Base-by-base conservation (phyloP, 257 asterid genomes). In the Solanum pennellii region DNA sequence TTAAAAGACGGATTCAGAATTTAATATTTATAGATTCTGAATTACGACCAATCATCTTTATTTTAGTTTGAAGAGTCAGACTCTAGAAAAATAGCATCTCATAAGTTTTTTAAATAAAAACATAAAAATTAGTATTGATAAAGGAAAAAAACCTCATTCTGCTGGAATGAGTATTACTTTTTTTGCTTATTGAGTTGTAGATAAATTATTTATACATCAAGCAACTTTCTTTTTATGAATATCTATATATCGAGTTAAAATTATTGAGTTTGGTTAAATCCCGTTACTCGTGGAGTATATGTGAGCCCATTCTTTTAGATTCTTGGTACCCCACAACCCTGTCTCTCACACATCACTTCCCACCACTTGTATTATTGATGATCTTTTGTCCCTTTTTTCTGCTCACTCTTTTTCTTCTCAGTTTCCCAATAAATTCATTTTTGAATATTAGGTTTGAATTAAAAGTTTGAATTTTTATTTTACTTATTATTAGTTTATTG, bases 291-390 rank as follows among this genome's bases (percentile, higher is more conserved):
- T 9, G 2, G 3, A 9, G 7, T 11, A n/a, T n/a, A 62, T 74
- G 31, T 29, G 68, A 18, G 6, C 85, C 85, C 62, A 45, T 80
- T 27, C 18, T 80, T 60, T 65, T 75, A 87, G 88, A 87, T 89
- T 88, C 88, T 89, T 86, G 85, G 29, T 87, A 75, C 74, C 91
- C 91, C 91, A 84, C 89, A 66, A 16, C 80, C 82, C 37, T 65
- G 75, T 59, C 84, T 47, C 15, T 37, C 59, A 85, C 88, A 89
- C 60, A 49, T 85, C 88, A 16, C n/a, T 33, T 66, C 62, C 62
- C 85, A n/a, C 88, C 86, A 49, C 77, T 73, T 87, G 88, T 65
- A 84, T 89, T 88, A 86, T 90, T 90, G 87, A 41, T 82, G 86
- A 60, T 76, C 71, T 75, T 41, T 87, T 29, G 62, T 33, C 86